Conservation (phyloP, 31 red algal genomes). For the Odonthalia washingtoniensis region DNA sequence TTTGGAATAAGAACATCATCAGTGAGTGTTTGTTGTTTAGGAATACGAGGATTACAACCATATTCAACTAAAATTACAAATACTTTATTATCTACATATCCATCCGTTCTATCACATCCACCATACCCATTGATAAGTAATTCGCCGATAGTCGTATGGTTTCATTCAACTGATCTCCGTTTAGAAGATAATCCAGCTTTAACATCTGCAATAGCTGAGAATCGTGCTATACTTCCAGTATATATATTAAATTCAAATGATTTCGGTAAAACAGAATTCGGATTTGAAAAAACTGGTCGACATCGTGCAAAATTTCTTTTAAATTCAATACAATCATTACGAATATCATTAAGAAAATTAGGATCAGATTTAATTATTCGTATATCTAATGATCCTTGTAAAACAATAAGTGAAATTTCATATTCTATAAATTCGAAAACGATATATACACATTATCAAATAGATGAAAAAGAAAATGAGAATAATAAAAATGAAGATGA, state of each 20-base stretch:
- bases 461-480: conserved; percentile 90
- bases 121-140: too few relatives aligned
- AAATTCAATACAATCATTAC: conserved; percentile 84
- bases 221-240: conserved; percentile 84
- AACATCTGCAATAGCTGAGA: conserved; percentile 57
- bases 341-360: conserved; percentile 69
- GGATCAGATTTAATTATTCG: conserved; percentile 93
- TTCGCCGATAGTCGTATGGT: conserved; percentile 89
- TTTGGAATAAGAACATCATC: too few relatives aligned
- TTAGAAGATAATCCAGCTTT: conserved; percentile 96
- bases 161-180: conserved; percentile 91
- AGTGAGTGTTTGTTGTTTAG: too few relatives aligned
- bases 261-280: conserved; percentile 97
- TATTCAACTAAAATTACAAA: too few relatives aligned
- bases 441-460: conserved; percentile 88
- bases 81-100: too few relatives aligned
- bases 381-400: conserved; percentile 76
- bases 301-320: conserved; percentile 97
- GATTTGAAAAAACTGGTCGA: conserved; percentile 98
- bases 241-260: conserved; percentile 97
- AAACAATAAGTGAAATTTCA: conserved; percentile 76
- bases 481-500: conserved; percentile 69
- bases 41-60: too few relatives aligned
- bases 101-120: too few relatives aligned
- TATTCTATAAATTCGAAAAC: conserved; percentile 46